Evolutionary conservation across 495 filamentous ascomycete genomes (phyloP).

Genomic region (Copromyces sp.): DNA sequence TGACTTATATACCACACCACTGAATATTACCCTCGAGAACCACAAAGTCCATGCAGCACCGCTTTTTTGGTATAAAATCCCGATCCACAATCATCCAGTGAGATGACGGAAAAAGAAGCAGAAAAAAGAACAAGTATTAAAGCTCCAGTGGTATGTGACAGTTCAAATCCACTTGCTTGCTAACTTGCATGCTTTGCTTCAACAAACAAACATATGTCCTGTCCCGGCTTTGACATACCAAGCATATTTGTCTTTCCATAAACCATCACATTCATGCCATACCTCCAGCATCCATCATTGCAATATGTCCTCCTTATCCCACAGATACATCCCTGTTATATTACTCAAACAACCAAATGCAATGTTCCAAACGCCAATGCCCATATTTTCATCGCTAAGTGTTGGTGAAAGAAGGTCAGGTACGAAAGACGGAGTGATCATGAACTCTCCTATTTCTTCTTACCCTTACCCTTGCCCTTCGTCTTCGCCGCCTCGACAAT

Average conservation of each 20-base stretch:
- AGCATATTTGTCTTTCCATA: background rate
- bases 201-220: background rate
- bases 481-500: slow-evolving; percentile 20
- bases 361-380: background rate
- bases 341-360: background rate
- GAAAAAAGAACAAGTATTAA: background rate
- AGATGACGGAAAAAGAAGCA: background rate
- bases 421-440: background rate
- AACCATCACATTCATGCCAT: background rate
- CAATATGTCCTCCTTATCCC: background rate
- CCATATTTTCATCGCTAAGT: background rate
- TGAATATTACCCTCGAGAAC: background rate
- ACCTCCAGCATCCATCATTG: background rate
- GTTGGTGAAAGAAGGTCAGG: background rate
- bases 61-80: background rate
- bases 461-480: slow-evolving; percentile 19
- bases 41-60: background rate
- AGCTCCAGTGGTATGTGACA: background rate
- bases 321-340: background rate
- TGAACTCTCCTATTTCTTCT: slow-evolving; percentile 1
- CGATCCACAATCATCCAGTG: background rate
- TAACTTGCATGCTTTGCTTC: background rate
- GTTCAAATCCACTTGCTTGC: background rate
- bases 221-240: background rate
- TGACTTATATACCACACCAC: background rate